Evolutionary conservation across 805 yeast species (phyloP).

Genomic region (Candida glaebosa): DNA sequence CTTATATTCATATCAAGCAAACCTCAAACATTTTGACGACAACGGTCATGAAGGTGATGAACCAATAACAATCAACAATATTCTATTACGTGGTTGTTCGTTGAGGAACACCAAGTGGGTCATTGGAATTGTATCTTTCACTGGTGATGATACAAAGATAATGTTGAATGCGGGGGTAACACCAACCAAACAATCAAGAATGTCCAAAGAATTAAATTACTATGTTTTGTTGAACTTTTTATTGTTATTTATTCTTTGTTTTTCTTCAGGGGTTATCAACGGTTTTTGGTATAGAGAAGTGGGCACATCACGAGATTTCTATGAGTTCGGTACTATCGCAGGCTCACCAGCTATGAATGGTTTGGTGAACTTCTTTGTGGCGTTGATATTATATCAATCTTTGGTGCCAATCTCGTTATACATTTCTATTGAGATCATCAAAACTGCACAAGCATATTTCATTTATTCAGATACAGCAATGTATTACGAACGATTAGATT

Average conservation of each 20-base stretch:
- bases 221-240: slow-evolving; percentile 66
- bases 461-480: slow-evolving; percentile 71
- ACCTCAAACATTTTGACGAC: slow-evolving; percentile 30
- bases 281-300: slow-evolving; percentile 56
- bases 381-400: slow-evolving; percentile 71
- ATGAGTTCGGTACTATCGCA: slow-evolving; percentile 69
- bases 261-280: slow-evolving; percentile 66
- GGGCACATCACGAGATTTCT: slow-evolving; percentile 54
- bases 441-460: slow-evolving; percentile 78
- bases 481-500: slow-evolving; percentile 67
- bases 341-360: slow-evolving; percentile 67
- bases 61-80: slow-evolving; percentile 64
- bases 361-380: slow-evolving; percentile 68
- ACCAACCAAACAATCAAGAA: slow-evolving; percentile 73
- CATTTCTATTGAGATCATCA: slow-evolving; percentile 77
- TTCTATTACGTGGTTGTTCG: slow-evolving; percentile 72
- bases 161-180: slow-evolving; percentile 80
- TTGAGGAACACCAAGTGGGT: slow-evolving; percentile 82
- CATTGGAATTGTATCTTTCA: slow-evolving; percentile 69
- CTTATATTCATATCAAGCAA: slow-evolving; percentile 74
- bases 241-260: slow-evolving; percentile 62
- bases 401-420: slow-evolving; percentile 81
- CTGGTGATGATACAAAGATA: slow-evolving; percentile 77
- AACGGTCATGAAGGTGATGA: slow-evolving; percentile 40
- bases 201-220: slow-evolving; percentile 67